Conservation (phyloP, 495 filamentous ascomycete species). For the Daldinia grandis region DNA sequence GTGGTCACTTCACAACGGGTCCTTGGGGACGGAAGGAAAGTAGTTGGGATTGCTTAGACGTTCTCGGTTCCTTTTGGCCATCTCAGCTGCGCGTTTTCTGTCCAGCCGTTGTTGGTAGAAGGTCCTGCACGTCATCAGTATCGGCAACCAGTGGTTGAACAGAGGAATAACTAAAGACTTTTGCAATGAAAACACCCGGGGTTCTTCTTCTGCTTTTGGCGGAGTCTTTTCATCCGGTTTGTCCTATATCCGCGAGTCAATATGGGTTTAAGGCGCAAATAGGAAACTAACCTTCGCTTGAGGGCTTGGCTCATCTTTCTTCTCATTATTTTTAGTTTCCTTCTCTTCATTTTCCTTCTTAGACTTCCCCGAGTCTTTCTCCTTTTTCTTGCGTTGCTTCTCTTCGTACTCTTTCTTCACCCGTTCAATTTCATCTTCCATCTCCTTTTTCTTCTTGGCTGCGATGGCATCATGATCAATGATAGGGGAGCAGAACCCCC, state of each 20-base stretch:
- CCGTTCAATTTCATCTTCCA: conserved; percentile 73
- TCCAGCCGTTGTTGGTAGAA: conserved; percentile 89
- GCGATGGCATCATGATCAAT: conserved; percentile 78
- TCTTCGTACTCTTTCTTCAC: conserved; percentile 86
- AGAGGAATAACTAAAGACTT: conserved; percentile 62
- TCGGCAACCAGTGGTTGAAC: background rate
- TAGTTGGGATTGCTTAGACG: conserved; percentile 77
- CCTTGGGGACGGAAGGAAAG: conserved; percentile 85
- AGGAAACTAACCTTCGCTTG: conserved; percentile 31
- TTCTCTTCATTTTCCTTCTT: conserved; percentile 61
- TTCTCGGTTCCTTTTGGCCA: conserved; percentile 82
- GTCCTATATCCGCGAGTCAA: conserved; percentile 54
- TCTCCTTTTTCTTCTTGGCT: conserved; percentile 72
- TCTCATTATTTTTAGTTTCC: conserved; percentile 54
- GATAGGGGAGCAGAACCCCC: conserved; percentile 80
- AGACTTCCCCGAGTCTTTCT: conserved; percentile 55
- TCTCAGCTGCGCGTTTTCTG: conserved; percentile 78
- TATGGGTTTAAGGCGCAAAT: conserved; percentile 25
- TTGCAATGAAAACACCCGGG: conserved; percentile 85
- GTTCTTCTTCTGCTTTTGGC: conserved; percentile 63
- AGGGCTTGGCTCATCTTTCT: conserved; percentile 32
- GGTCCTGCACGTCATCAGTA: conserved; percentile 61
- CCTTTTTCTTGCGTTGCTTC: conserved; percentile 72
- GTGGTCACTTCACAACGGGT: conserved; percentile 56
- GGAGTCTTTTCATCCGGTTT: conserved; percentile 61